Conservation (phyloP, 805 yeast species). For the Candida namnaoensis region DNA sequence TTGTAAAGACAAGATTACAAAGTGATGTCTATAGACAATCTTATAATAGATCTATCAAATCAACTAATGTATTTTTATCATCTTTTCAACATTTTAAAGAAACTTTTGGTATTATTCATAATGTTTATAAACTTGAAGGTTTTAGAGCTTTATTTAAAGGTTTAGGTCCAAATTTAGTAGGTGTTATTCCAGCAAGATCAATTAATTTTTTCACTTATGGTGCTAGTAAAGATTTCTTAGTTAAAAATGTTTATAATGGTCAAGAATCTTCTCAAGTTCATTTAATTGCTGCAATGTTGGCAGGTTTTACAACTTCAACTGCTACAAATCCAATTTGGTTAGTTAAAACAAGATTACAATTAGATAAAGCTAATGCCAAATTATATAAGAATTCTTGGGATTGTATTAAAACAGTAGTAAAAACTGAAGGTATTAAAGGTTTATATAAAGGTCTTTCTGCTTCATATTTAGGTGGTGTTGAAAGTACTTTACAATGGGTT, state of each 20-base stretch:
- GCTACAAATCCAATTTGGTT: slow-evolving; percentile 98
- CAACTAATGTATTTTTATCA: slow-evolving; percentile 29
- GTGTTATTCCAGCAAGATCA: slow-evolving; percentile 96
- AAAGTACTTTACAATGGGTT: slow-evolving; percentile 93
- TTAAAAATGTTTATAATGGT: slow-evolving; percentile 59
- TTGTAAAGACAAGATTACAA: slow-evolving; percentile 91
- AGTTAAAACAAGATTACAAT: slow-evolving; percentile 86
- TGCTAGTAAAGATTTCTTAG: slow-evolving; percentile 74
- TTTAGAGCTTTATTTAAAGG: slow-evolving; percentile 85
- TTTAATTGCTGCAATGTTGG: slow-evolving; percentile 75
- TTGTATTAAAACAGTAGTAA: slow-evolving; percentile 61
- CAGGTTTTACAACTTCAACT: slow-evolving; percentile 91
- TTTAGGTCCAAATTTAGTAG: slow-evolving; percentile 91
- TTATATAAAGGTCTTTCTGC: slow-evolving; percentile 90
- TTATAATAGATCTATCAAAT: slow-evolving; percentile 27
- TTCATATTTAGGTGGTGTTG: slow-evolving; percentile 87
- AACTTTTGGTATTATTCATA: slow-evolving; percentile 63
- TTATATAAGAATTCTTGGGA: slow-evolving; percentile 80
- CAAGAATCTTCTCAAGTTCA: slow-evolving; percentile 82
- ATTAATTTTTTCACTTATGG: slow-evolving; percentile 96
- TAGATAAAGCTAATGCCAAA: slow-evolving; percentile 64
- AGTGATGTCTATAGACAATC: slow-evolving; percentile 68
- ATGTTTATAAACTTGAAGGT: slow-evolving; percentile 73
- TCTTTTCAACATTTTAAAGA: slow-evolving; percentile 71
- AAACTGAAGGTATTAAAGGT: slow-evolving; percentile 71